These are phyloP conservation scores for Didymella glomerata DNA, from an alignment of 2,329 filamentous ascomycete genomes.

Conservation along the genomic window DNA sequence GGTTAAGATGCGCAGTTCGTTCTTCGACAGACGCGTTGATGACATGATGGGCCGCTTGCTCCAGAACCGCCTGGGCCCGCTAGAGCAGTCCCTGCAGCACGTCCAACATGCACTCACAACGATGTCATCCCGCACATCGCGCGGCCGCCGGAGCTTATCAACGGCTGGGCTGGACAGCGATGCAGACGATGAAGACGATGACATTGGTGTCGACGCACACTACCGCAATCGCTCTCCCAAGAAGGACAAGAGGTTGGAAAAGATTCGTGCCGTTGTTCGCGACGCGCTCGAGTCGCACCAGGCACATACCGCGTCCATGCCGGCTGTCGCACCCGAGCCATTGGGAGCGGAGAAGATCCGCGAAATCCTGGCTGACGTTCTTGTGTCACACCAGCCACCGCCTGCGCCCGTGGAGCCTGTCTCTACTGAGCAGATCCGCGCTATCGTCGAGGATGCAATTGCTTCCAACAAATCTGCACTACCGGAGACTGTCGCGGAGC, in stretches of 20 bases:
- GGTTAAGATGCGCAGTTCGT: conserved; percentile 79
- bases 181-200: conserved; percentile 93
- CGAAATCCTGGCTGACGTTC: conserved; percentile 66
- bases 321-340: conserved; percentile 39
- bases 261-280: conserved; percentile 69
- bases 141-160: conserved; percentile 72
- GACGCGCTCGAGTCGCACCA: conserved; percentile 68
- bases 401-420: conserved; percentile 38
- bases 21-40: conserved; percentile 92
- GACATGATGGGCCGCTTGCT: conserved; percentile 81
- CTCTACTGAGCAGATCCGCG: conserved; percentile 75
- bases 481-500: conserved; percentile 27
- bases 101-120: conserved; percentile 76
- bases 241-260: conserved; percentile 80
- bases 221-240: conserved; percentile 78
- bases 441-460: conserved; percentile 70
- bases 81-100: conserved; percentile 78
- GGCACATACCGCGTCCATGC: conserved; percentile 39
- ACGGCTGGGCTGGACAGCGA: conserved; percentile 80
- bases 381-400: conserved; percentile 59
- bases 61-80: conserved; percentile 76
- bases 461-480: conserved; percentile 50
- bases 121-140: conserved; percentile 60
- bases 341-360: conserved; percentile 75
- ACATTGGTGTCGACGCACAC: conserved; percentile 60